Percentiles rank a stretch among this genome's conserved stretches.
These are phyloP conservation scores for Chrysoporthe austroafricana DNA, from an alignment of 2,329 filamentous ascomycete genomes.

Conservation along the genomic window DNA sequence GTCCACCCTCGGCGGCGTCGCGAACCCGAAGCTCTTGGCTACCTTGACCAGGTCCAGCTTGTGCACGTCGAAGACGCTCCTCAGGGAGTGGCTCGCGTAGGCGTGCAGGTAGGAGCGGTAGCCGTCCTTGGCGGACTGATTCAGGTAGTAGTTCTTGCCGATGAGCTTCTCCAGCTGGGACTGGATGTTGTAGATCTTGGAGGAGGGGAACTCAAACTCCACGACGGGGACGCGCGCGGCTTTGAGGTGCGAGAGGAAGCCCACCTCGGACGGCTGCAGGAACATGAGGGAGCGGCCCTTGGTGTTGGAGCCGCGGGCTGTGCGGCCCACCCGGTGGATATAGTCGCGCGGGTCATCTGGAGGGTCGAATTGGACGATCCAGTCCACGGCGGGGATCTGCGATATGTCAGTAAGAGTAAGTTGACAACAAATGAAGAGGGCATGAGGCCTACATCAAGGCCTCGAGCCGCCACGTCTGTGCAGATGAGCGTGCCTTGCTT, in stretches of 20 bases:
- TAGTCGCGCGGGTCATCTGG: constrained; percentile 90
- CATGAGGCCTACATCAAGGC: constrained; percentile 70
- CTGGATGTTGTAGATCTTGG: constrained; percentile 90
- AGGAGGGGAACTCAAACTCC: constrained; percentile 92
- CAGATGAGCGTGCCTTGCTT: constrained; percentile 88
- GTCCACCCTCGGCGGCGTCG: constrained; percentile 76
- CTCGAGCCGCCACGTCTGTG: constrained; percentile 94
- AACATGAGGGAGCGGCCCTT: constrained; percentile 93
- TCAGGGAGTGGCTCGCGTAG: constrained; percentile 83
- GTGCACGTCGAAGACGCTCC: constrained; percentile 83
- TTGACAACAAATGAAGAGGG: background rate
- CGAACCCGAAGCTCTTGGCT: constrained; percentile 82
- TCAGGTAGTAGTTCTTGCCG: constrained; percentile 93
- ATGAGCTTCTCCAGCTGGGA: constrained; percentile 94
- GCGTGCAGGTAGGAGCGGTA: constrained; percentile 93
- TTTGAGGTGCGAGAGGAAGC: constrained; percentile 89
- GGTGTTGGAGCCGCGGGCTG: constrained; percentile 79
- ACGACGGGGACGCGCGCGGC: constrained; percentile 90
- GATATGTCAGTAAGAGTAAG: constrained; percentile 27
- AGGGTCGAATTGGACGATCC: constrained; percentile 94
- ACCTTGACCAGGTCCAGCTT: constrained; percentile 83
- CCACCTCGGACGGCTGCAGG: constrained; percentile 87
- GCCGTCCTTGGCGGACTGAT: constrained; percentile 79
- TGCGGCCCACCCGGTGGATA: constrained; percentile 95
- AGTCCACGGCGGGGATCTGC: constrained; percentile 89